Evolutionary conservation across 2,329 filamentous ascomycete species (phyloP), one percentile per base, ranked within the genome.

Genomic region (Thermochaetoides dissita): DNA sequence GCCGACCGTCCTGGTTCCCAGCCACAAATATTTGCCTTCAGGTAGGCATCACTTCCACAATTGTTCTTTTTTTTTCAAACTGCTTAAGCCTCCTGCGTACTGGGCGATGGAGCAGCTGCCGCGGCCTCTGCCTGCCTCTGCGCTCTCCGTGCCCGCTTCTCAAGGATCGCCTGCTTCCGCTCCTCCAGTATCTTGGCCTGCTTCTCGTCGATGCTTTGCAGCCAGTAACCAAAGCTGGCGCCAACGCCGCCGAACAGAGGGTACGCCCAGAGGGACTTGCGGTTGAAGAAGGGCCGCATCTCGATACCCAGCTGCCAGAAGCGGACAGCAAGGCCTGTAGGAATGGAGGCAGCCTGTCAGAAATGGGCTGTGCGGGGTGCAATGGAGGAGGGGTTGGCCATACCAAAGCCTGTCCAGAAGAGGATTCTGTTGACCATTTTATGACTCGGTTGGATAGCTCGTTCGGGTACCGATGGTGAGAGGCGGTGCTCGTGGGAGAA

Each of bases 251-350:
- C 88, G 65, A 91, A 98, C 54, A 89, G 66, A 42, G 91, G 91
- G 69, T 94, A 98, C 40, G 79, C 86, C 83, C 86, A 93, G 57
- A 94, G 76, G 42, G 82, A 83, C 60, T 81, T 72, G 58, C 73
- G 77, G 66, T 82, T 80, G 74, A 96, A 85, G 64, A 95, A 81
- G 40, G 89, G 91, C 49, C 88, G 86, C 87, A 94, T 94, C 70
- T 98, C 87, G 62, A 98, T 91, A 59, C 89, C 91, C 62, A 98
- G 81, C 66, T 96, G 91, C 85, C 88, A 95, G 65, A 91, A 76
- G 56, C 89, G 84, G 59, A 88, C 82, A 59, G 84, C 87, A 57
- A 95, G 67, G 71, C 91, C 91, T 98, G 55, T 30, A n/a, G 17
- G 7, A 11, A 7, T 17, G 29, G 29, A 11, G 28, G 6, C 9